Conservation (phyloP, 1,139 yeast species). For the Yamadazyma dendronema region DNA sequence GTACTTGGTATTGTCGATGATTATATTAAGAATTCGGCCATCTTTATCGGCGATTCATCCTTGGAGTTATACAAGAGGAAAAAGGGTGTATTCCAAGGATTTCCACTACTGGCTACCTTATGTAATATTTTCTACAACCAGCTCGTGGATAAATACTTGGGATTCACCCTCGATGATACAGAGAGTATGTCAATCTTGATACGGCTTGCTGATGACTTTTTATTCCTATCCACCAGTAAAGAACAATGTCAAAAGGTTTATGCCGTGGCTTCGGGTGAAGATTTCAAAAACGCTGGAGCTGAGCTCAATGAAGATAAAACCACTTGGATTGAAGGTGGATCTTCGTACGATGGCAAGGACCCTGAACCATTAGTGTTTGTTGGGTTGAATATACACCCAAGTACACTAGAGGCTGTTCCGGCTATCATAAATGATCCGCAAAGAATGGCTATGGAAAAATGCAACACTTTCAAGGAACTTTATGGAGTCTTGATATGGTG, state of each 20-base stretch:
- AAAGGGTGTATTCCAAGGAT: conserved; percentile 85
- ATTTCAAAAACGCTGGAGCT: conserved; percentile 55
- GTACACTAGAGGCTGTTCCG: conserved; percentile 15
- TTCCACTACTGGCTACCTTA: conserved; percentile 69
- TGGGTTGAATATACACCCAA: conserved; percentile 29
- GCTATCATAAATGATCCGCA: conserved; percentile 11
- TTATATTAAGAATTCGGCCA: conserved; percentile 14
- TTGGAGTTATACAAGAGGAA: conserved; percentile 36
- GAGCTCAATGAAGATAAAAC: conserved; percentile 59
- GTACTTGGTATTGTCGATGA: conserved; percentile 12
- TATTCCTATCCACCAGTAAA: conserved; percentile 53
- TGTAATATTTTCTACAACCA: conserved; percentile 75
- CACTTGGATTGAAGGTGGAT: conserved; percentile 14
- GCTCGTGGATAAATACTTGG: conserved; percentile 48
- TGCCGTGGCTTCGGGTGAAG: conserved; percentile 22
- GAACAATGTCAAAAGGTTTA: conserved; percentile 20
- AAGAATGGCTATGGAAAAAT: conserved; percentile 12
- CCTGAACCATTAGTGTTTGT: conserved; percentile 23
- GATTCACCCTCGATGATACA: conserved; percentile 19
- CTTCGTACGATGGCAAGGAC: background rate
- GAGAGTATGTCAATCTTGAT: conserved; percentile 41
- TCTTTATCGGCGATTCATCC: conserved; percentile 10
- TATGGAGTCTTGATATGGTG: conserved; percentile 17
- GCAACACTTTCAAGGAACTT: conserved; percentile 16
- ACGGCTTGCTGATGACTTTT: conserved; percentile 83